phyloP scores from a whole-genome alignment of 2,329 filamentous ascomycete genomes.

The Ascomycota sp. region DNA sequence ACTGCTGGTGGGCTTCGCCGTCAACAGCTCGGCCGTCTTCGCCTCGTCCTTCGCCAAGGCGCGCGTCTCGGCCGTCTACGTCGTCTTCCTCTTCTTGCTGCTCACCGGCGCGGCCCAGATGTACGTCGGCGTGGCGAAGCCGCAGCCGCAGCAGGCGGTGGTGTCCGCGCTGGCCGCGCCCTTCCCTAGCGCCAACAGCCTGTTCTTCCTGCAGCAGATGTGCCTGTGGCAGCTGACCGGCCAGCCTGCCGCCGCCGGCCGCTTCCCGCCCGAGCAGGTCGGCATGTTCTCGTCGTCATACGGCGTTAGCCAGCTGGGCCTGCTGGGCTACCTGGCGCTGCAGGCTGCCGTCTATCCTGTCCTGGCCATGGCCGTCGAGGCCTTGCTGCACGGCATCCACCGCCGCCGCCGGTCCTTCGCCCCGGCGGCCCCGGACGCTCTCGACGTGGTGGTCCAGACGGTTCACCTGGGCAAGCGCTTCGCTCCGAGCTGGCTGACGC shows the following conservation, averaged over 20 bases:
- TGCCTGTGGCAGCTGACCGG: constrained; percentile 5
- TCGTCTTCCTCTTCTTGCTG: constrained; percentile 9
- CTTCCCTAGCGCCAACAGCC: constrained; percentile 7
- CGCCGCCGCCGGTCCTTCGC: constrained; percentile 9
- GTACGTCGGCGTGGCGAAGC: constrained; percentile 4
- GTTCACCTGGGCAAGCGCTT: constrained; percentile 14
- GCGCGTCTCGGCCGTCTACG: constrained; percentile 11
- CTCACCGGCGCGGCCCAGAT: constrained; percentile 7
- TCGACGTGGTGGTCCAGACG: constrained; percentile 4
- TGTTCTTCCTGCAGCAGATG: constrained; percentile 8
- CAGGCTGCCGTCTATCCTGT: constrained; percentile 14
- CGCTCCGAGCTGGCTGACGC: constrained; percentile 8
- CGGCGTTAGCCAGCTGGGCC: constrained; percentile 8
- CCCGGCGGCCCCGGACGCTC: constrained; percentile 6
- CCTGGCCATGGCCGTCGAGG: constrained; percentile 13
- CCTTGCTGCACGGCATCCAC: constrained; percentile 13
- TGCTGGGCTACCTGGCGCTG: constrained; percentile 12
- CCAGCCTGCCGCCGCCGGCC: neutral
- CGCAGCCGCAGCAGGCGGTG: neutral
- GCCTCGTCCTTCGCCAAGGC: constrained; percentile 17
- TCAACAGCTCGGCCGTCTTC: constrained; percentile 48
- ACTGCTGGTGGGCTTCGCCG: constrained; percentile 24
- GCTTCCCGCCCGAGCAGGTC: neutral
- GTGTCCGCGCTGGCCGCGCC: constrained; percentile 4
- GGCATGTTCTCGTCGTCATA: no score